Evolutionary conservation across 768 basidiomycete species (phyloP), one percentile per base, ranked within the genome.

Genomic region (Crepidotus variabilis): DNA sequence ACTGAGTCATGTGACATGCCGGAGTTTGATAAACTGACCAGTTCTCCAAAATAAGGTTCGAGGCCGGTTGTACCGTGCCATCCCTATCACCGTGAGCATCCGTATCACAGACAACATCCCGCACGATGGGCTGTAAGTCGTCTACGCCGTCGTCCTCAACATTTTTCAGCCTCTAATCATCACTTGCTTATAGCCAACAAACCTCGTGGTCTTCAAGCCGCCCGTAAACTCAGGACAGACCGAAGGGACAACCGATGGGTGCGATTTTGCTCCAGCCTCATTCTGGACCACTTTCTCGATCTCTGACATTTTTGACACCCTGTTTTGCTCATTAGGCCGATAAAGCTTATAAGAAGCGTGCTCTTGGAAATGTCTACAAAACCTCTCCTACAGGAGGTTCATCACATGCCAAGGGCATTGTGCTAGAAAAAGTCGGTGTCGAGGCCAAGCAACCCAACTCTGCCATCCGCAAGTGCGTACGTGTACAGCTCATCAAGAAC

Each of bases 371-470:
- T 80, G 86, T 97, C 72, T 99, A 95, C 90, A 97, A 96, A 83
- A 98, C 97, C 69, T 98, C 96, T 32, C 97, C 97, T 48, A 98
- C 97, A 60, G 97, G 94, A 78, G 97, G 97, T 63, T 95, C 94
- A 56, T 98, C 97, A 64, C 97, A 99, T 76, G 97, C 97, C 65
- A 99, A 99, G 82, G 97, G 97, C 64, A 99, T 99, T 71, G 97
- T 99, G 58, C 88, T 99, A 59, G 97, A 99, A 80, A 99, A 99
- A 82, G 94, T 99, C 69, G 97, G 97, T 72, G 96, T 99, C 62
- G 97, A 99, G 81, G 96, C 97, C 72, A 99, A 99, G 79, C 97
- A 99, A 77, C 97, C 97, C 78, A 99, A 99, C 85, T 99, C 97
- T 72, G 97, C 97, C 73, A 98, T 99, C 77, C 94, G 97, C 76